Evolutionary conservation across 805 yeast species (phyloP), one percentile per base, ranked within the genome.

Genomic region (Danielozyma ontarioensis): DNA sequence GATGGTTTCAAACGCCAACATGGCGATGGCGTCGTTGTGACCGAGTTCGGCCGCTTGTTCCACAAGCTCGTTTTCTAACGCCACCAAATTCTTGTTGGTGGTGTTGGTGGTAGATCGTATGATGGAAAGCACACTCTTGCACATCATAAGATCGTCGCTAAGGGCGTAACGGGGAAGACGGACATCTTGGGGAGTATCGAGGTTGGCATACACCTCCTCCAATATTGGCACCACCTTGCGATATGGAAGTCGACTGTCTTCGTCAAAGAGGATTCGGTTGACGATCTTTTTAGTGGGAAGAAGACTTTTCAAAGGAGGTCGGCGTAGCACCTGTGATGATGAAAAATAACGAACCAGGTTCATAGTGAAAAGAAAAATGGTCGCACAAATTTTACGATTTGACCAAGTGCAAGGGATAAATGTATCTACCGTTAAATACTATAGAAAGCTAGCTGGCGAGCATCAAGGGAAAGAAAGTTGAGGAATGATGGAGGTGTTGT

Each of bases 41-140:
- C 96, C 96, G 48, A 76, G 48, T 47, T 84, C 94, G 0, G 95
- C 95, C 11, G 95, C 86, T 32, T 71, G 72, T 39, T 87, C 94
- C n/a, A 88, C 71, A 14, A 89, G 55, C 41, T 76, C 79, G 41
- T 78, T 75, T 50, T 88, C 96, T 23, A 86, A 59, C 11, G 62
- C 73, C 4, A 82, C 61, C 14, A 82, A 58, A 39, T 77, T 62
- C 32, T 51, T 70, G 45, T 82, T 79, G 2, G 74, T 64, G 0
- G 80, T 64, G 37, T 80, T 79, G 1, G 89, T 76, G 22, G 73
- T 68, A 4, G 59, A 63, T 27, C 96, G 56, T 32, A 83, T 65
- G 33, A 74, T 76, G 29, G 76, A 78, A 17, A 88, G 58, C 0
- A 83, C 78, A 18, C 72, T 68, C 51, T 84, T 85, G 62, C 85